Evolutionary conservation across 208 protist species (phyloP).

Genomic region (Trypanosoma grayi): DNA sequence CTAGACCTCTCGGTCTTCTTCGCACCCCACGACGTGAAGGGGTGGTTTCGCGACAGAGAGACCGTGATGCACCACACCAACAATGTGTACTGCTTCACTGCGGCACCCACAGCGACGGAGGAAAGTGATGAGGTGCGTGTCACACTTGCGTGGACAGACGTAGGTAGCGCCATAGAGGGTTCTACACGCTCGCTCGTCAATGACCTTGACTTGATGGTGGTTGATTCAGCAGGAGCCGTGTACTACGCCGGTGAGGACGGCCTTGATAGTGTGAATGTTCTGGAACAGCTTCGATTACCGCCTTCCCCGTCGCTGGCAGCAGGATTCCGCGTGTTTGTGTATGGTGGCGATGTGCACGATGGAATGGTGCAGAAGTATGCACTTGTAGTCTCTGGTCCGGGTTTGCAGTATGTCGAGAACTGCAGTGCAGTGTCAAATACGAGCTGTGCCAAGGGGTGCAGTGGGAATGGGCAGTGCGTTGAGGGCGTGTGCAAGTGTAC

Average conservation of each 20-base stretch:
- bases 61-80: conserved; percentile 26
- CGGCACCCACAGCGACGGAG: background rate
- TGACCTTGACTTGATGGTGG: conserved; percentile 80
- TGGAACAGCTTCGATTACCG: conserved; percentile 54
- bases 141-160: conserved; percentile 86
- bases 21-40: conserved; percentile 24
- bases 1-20: conserved; percentile 67
- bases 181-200: conserved; percentile 58
- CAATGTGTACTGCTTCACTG: conserved; percentile 29
- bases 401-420: conserved; percentile 25
- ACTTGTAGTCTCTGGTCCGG: conserved; percentile 60
- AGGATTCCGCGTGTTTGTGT: conserved; percentile 59
- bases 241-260: conserved; percentile 37
- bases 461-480: conserved; percentile 43
- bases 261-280: conserved; percentile 44
- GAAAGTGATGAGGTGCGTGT: conserved; percentile 34
- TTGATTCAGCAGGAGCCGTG: conserved; percentile 41
- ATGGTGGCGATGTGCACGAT: conserved; percentile 29
- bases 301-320: conserved; percentile 8
- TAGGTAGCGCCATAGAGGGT: conserved; percentile 47
- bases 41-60: conserved; percentile 43
- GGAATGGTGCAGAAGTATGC: conserved; percentile 42
- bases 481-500: conserved; percentile 50
- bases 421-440: conserved; percentile 3
- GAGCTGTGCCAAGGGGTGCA: conserved; percentile 56